Base-by-base conservation (phyloP, 352 stramenopile genomes). In the Phytophthora chlamydospora region DNA sequence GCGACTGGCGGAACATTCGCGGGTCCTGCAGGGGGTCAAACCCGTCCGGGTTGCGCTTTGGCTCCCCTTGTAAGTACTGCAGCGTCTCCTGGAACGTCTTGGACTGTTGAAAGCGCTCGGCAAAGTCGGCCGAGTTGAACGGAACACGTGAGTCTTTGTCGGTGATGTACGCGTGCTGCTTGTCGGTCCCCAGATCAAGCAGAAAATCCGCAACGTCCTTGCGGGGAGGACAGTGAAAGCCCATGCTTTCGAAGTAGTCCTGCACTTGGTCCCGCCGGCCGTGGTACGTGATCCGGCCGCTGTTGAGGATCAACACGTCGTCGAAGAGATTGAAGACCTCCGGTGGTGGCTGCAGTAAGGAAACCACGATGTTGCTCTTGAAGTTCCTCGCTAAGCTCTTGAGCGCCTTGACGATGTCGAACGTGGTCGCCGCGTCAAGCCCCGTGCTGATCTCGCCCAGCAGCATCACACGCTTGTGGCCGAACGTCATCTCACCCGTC, bases 261-360 rank as follows among this genome's bases (percentile, higher is more conserved):
- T 82, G 34, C 16, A 58, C 73, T 31, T 66, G 33, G 3, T 57
- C 54, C 1, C 68, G 57, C 5, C 64, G 68, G 11, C 72, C 74
- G 39, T 65, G 71, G 60, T 89, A 98, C 47, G 98, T 87, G 24
- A 98, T 76, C 29, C 76, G 61, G 17, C 93, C 92, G 39, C 92
- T 75, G 62, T 90, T 87, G 29, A 98, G 58, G 17, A 98, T 52
- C 19, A 97, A 85, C 1, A 98, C 65, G 47, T 98, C 85, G 69
- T 98, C 95, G 67, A 98, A 98, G 13, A 98, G 69, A n/a, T 80
- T 80, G 38, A 96, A 96, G 14, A 96, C 91, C 67, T 98, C 92
- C 4, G 94, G 94, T 21, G 93, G 76, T n/a, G 93, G 93, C 69
- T 98, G 76, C 14, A 97, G 62, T 16, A 97, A 66, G 7, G 86